Evolutionary conservation across 306 rosid genomes (phyloP).

Genomic region (Hylodesmum podocarpum): DNA sequence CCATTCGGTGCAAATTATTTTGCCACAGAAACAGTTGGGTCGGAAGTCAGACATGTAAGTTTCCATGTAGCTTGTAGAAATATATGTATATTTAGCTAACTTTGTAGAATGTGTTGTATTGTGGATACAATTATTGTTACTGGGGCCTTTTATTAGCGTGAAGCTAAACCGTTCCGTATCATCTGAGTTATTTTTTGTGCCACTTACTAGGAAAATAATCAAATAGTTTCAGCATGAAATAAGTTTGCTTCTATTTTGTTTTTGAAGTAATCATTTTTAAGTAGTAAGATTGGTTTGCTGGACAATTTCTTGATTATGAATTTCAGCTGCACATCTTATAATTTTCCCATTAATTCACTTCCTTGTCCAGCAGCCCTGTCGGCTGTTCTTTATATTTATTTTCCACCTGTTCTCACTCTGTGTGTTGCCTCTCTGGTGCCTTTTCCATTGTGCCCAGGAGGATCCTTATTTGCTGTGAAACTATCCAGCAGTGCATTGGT

Average conservation of each 20-base stretch:
- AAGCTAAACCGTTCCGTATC: background rate
- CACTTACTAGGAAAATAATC: background rate
- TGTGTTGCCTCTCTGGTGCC: too few species aligned
- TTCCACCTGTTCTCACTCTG: too few species aligned
- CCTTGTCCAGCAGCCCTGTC: too few species aligned
- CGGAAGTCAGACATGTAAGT: constrained; percentile 98
- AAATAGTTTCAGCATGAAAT: background rate
- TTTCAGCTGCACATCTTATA: too few species aligned
- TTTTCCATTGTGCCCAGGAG: too few species aligned
- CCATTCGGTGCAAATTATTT: constrained; percentile 89
- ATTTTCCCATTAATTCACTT: too few species aligned
- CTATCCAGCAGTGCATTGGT: background rate
- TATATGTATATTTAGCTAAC: background rate
- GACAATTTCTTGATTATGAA: too few species aligned
- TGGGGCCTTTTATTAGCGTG: background rate
- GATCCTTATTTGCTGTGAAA: background rate
- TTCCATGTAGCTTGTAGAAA: background rate
- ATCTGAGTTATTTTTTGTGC: background rate
- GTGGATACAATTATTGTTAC: background rate
- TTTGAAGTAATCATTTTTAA: too few species aligned
- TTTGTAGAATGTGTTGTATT: background rate
- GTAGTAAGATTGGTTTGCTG: too few species aligned
- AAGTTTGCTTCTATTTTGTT: background rate
- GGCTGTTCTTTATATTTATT: too few species aligned
- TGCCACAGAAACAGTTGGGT: constrained; percentile 97